Evolutionary conservation across 345 rosid species (phyloP).

Genomic region (Clausena lansium): DNA sequence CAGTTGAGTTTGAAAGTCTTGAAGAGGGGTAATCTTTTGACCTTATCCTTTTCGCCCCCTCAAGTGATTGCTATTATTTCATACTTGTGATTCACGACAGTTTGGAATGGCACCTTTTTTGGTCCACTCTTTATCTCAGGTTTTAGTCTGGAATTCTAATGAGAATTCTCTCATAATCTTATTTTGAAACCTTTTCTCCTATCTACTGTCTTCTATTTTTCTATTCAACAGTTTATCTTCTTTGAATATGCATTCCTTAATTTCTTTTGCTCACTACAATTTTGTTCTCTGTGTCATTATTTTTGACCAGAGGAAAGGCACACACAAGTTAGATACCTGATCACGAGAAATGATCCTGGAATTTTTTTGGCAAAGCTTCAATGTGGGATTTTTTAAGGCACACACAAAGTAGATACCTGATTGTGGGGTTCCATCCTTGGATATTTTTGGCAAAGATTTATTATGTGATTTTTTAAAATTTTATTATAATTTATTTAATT

Average conservation of each 20-base stretch:
- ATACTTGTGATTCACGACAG: background rate
- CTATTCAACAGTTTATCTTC: background rate
- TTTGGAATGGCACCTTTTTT: background rate
- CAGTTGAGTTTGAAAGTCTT: constrained; percentile 89
- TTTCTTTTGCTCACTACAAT: background rate
- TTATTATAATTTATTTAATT: too few species aligned
- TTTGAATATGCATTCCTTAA: background rate
- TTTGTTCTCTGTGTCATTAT: constrained; percentile 3
- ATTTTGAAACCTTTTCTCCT: constrained; percentile 11
- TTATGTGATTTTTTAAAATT: too few species aligned
- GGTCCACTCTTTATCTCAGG: background rate
- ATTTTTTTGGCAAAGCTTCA: background rate
- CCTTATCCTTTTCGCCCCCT: background rate
- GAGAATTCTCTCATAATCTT: background rate
- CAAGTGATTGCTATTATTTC: background rate
- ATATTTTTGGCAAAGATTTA: too few species aligned
- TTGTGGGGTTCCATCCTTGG: too few species aligned
- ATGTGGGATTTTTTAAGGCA: background rate
- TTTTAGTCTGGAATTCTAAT: constrained; percentile 8
- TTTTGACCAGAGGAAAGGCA: background rate
- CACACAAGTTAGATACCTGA: background rate
- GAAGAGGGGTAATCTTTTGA: constrained; percentile 79
- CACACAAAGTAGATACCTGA: too few species aligned
- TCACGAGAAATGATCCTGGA: background rate
- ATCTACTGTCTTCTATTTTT: background rate